Evolutionary conservation across 139 green algal species (phyloP).

Genomic region (Chlamydomonas urium): DNA sequence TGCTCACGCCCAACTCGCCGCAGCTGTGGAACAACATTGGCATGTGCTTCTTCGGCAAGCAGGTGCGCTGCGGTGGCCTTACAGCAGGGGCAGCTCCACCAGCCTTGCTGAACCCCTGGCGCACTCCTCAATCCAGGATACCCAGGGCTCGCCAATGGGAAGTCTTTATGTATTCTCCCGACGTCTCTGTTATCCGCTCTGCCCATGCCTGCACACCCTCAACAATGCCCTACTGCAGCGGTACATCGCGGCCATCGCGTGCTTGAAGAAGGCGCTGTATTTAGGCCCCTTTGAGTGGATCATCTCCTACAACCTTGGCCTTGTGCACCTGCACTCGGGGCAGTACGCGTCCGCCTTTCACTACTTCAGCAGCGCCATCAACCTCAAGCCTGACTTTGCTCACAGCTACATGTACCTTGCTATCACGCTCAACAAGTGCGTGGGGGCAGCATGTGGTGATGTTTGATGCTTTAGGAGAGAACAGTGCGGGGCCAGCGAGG

Average conservation of each 20-base stretch:
- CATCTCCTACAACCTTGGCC: conserved; percentile 74
- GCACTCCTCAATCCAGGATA: no score
- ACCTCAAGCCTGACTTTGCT: conserved; percentile 50
- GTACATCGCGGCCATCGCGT: conserved; percentile 69
- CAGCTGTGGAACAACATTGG: conserved; percentile 89
- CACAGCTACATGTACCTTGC: conserved; percentile 67
- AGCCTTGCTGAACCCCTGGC: no score
- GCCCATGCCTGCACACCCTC: no score
- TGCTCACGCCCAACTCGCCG: conserved; percentile 63
- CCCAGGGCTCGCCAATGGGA: no score
- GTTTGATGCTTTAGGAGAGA: no score
- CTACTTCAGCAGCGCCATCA: conserved; percentile 71
- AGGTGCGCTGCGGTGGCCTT: no score
- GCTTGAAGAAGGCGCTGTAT: conserved; percentile 72
- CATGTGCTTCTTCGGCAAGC: conserved; percentile 85
- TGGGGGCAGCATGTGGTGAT: background rate
- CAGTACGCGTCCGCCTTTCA: conserved; percentile 76
- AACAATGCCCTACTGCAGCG: no score
- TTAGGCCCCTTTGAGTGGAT: conserved; percentile 84
- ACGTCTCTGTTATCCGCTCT: no score
- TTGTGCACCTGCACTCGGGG: conserved; percentile 50
- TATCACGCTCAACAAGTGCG: conserved; percentile 21
- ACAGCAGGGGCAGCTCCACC: no score
- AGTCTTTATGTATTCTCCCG: no score
- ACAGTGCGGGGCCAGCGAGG: no score